Percentiles rank a stretch among this genome's conserved stretches.
Evolutionary conservation across 192 early-diverging fungal species (phyloP).

Genomic region (Chytriomyces hyalinus): DNA sequence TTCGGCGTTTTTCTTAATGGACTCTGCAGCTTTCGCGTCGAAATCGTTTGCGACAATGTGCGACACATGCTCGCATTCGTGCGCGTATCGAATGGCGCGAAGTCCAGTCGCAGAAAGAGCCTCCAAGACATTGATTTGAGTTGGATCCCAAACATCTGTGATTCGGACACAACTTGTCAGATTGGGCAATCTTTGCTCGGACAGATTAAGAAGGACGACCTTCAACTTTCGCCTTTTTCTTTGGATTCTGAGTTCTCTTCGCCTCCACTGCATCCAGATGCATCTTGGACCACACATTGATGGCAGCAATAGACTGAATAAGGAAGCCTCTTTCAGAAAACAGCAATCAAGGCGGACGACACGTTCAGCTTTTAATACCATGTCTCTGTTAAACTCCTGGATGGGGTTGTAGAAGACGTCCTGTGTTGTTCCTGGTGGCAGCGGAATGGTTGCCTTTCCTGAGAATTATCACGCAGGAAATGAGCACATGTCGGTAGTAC

Average conservation of each 20-base stretch:
- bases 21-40: conserved; percentile 82
- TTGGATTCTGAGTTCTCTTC: conserved; percentile 22
- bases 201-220: conserved; percentile 1
- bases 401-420: conserved; percentile 99
- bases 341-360: background rate
- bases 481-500: background rate
- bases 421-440: conserved; percentile 40
- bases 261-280: conserved; percentile 35
- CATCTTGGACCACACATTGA: conserved; percentile 88
- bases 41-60: conserved; percentile 93
- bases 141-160: conserved; percentile 31
- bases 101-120: conserved; percentile 94
- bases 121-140: conserved; percentile 73
- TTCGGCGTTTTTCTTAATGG: conserved; percentile 83
- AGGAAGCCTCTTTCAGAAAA: background rate
- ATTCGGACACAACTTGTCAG: conserved; percentile 37
- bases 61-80: conserved; percentile 76
- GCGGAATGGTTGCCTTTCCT: conserved; percentile 53
- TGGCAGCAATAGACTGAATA: conserved; percentile 85
- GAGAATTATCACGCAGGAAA: background rate
- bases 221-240: conserved; percentile 15
- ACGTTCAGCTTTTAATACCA: background rate
- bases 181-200: conserved; percentile 1
- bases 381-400: conserved; percentile 57
- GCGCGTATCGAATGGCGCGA: conserved; percentile 94